These are phyloP conservation scores for Setomelanomma holmii DNA, from an alignment of 2,329 filamentous ascomycete species.

Conservation along the genomic window DNA sequence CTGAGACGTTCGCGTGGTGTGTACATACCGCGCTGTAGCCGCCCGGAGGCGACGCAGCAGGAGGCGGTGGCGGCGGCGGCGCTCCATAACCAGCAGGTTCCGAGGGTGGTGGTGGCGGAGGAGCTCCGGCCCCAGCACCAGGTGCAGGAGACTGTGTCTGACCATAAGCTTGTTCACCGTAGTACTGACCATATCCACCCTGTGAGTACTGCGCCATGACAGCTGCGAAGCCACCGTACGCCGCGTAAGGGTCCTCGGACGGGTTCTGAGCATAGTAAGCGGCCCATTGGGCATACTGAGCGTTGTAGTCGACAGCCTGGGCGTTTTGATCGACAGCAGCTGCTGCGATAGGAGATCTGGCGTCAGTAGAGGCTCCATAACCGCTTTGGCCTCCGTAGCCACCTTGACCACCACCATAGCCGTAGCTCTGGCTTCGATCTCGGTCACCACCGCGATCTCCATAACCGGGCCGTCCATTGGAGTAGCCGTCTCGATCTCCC, in stretches of 20 bases:
- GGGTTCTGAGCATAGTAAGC: conserved; percentile 64
- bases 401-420: conserved; percentile 49
- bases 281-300: conserved; percentile 86
- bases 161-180: conserved; percentile 31
- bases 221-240: conserved; percentile 76
- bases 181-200: conserved; percentile 37
- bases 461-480: conserved; percentile 49
- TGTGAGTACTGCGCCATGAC: conserved; percentile 37
- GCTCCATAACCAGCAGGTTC: conserved; percentile 39
- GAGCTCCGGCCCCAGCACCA: conserved; percentile 32
- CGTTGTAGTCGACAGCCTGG: conserved; percentile 69
- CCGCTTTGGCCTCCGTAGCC: conserved; percentile 40
- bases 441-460: conserved; percentile 50
- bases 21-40: conserved; percentile 45
- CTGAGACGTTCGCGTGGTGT: background rate
- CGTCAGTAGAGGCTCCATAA: conserved; percentile 21
- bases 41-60: conserved; percentile 41
- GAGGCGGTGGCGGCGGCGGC: conserved; percentile 44
- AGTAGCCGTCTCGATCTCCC: conserved; percentile 51
- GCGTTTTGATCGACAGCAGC: conserved; percentile 51
- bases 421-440: conserved; percentile 50
- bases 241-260: conserved; percentile 86
- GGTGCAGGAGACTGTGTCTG: conserved; percentile 37
- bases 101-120: conserved; percentile 40
- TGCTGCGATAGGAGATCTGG: conserved; percentile 47